Conservation (phyloP, 163 green algal species). For the Chlamydomonas reinhardtii region DNA sequence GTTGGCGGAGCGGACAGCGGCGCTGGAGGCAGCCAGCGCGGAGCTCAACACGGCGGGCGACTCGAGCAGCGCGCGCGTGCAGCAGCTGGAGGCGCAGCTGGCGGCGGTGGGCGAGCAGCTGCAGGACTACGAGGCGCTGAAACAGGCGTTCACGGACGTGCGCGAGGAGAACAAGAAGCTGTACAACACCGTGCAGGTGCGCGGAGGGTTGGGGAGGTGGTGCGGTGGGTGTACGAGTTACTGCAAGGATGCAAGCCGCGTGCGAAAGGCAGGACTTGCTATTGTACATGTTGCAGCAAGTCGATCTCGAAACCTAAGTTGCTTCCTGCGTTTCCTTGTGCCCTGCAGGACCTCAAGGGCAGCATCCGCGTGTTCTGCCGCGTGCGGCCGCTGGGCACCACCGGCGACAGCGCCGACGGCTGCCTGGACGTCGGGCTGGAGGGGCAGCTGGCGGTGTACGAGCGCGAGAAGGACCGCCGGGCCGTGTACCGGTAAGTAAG, state of each 20-base stretch:
- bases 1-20: neutral
- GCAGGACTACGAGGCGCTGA: conserved; percentile 43
- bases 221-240: too few species aligned
- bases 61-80: neutral
- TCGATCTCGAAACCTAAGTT: too few species aligned
- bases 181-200: conserved; percentile 49
- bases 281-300: too few species aligned
- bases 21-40: neutral
- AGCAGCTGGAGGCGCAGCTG: conserved; percentile 47
- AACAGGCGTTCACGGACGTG: conserved; percentile 61
- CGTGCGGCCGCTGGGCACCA: conserved; percentile 77
- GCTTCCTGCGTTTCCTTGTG: neutral
- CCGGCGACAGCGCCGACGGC: conserved; percentile 68
- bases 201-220: neutral
- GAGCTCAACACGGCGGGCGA: neutral
- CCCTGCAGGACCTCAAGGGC: conserved; percentile 91
- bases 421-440: conserved; percentile 62
- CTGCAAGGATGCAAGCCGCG: too few species aligned
- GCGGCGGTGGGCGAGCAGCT: conserved; percentile 2
- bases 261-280: too few species aligned
- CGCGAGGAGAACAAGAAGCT: conserved; percentile 81
- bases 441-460: conserved; percentile 62
- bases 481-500: too few species aligned
- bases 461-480: conserved; percentile 9
- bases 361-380: conserved; percentile 94